phyloP scores from a whole-genome alignment of 306 rosid genomes.

The Cercis canadensis region DNA sequence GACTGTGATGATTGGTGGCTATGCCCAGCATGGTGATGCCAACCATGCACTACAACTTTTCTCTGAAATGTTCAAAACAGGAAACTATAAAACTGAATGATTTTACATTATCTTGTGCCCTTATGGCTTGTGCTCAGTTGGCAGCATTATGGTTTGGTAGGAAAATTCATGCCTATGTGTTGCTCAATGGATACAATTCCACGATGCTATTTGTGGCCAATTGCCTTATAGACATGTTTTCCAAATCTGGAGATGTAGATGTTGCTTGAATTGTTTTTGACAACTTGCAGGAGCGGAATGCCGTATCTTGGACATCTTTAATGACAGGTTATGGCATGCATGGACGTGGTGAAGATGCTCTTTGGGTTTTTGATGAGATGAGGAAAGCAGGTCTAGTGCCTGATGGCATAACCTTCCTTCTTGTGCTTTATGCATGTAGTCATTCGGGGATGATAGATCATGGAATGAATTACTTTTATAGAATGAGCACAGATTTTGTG shows the following conservation, averaged over 20 bases:
- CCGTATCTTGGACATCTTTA: conserved; percentile 86
- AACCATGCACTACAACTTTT: conserved; percentile 73
- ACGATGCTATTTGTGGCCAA: conserved; percentile 63
- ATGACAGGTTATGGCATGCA: conserved; percentile 88
- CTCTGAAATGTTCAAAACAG: conserved; percentile 63
- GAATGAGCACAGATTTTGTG: conserved; percentile 64
- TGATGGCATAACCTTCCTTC: conserved; percentile 79
- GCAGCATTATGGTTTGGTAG: conserved; percentile 68
- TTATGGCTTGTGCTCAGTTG: conserved; percentile 90
- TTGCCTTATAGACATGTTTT: conserved; percentile 88
- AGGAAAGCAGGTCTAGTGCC: conserved; percentile 52
- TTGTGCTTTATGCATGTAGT: conserved; percentile 85
- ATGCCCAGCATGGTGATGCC: conserved; percentile 90
- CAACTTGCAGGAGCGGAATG: conserved; percentile 57
- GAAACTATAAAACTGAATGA: conserved; percentile 65
- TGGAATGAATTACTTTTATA: conserved; percentile 66
- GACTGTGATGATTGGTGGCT: conserved; percentile 56
- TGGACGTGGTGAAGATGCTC: conserved; percentile 82
- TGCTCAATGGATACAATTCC: conserved; percentile 58
- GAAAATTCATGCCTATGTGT: conserved; percentile 71
- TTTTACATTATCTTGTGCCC: conserved; percentile 81
- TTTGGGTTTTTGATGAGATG: conserved; percentile 68
- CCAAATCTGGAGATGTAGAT: conserved; percentile 82
- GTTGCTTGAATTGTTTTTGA: conserved; percentile 72
- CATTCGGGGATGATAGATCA: conserved; percentile 81